Percentiles rank a stretch among this genome's conserved stretches.
Evolutionary conservation across 2,329 filamentous ascomycete species (phyloP).

Genomic region (Verticillium tricorpus): DNA sequence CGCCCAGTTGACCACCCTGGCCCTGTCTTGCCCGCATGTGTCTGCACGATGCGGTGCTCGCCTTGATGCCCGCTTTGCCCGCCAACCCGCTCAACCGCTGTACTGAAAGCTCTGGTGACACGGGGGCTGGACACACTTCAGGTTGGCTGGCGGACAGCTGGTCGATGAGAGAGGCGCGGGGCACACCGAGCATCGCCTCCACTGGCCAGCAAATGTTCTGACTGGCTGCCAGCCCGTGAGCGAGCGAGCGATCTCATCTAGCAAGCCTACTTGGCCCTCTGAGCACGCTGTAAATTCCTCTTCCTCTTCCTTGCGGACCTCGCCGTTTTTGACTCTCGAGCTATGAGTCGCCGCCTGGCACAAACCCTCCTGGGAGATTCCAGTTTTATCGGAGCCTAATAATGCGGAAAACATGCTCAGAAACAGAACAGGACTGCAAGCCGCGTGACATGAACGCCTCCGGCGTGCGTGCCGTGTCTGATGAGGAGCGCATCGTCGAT

Average conservation of each 20-base stretch:
- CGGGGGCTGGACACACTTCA: background rate
- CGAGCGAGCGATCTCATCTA: background rate
- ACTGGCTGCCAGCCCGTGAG: background rate
- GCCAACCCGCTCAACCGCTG: background rate
- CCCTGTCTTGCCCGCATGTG: background rate
- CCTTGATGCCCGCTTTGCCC: background rate
- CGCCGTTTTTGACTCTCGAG: background rate
- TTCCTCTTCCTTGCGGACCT: background rate
- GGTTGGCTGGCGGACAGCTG: too few relatives aligned
- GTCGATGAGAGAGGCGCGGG: too few relatives aligned
- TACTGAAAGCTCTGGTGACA: background rate
- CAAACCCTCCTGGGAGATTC: background rate
- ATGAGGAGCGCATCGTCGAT: too few relatives aligned
- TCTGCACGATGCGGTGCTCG: conserved; percentile 2
- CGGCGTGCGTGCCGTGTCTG: too few relatives aligned
- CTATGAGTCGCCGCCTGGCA: background rate
- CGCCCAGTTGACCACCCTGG: conserved; percentile 9
- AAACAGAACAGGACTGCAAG: background rate
- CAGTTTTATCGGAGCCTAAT: background rate
- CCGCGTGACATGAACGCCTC: background rate
- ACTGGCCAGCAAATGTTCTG: background rate
- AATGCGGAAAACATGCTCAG: background rate
- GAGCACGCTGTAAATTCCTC: background rate
- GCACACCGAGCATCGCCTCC: background rate
- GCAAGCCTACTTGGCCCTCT: too few relatives aligned